phyloP scores from a whole-genome alignment of 345 rosid genomes.

The Euphorbia lathyris region DNA sequence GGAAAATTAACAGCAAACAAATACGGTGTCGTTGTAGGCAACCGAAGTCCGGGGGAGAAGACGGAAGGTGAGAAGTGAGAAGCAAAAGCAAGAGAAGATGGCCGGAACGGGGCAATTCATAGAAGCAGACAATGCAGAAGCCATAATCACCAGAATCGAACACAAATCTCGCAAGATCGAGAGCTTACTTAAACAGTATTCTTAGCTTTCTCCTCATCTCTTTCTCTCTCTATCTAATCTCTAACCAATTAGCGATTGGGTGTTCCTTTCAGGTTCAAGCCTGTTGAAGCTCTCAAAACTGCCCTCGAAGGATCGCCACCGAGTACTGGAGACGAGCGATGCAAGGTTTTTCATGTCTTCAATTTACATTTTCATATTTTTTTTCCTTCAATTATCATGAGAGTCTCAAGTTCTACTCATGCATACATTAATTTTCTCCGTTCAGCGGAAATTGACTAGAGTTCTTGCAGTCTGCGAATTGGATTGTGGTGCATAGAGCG shows the following conservation, averaged over 20 bases:
- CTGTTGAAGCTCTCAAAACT: slow-evolving; percentile 84
- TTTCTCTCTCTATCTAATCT: neutral
- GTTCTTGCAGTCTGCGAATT: slow-evolving; percentile 66
- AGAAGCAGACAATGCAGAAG: slow-evolving; percentile 90
- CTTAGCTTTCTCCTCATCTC: neutral
- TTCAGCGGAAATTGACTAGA: no score
- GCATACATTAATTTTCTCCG: no score
- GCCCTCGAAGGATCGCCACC: slow-evolving; percentile 93
- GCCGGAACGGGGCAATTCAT: slow-evolving; percentile 48
- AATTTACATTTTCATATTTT: no score
- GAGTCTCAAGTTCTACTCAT: neutral
- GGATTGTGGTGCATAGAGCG: slow-evolving; percentile 89
- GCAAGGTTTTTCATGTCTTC: no score
- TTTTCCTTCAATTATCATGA: no score
- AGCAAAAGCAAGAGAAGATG: no score
- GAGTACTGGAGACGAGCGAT: slow-evolving; percentile 75
- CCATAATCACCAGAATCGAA: slow-evolving; percentile 83
- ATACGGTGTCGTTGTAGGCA: neutral
- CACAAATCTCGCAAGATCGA: slow-evolving; percentile 88
- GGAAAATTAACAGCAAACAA: no score
- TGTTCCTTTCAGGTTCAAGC: slow-evolving; percentile 32
- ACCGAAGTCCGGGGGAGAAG: neutral
- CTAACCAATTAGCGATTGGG: neutral
- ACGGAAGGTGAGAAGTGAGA: no score
- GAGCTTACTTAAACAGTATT: slow-evolving; percentile 79